Evolutionary conservation across 1,284 basidiomycete species (phyloP), one percentile per base, ranked within the genome.

Genomic region (Ustilago cynodontis): DNA sequence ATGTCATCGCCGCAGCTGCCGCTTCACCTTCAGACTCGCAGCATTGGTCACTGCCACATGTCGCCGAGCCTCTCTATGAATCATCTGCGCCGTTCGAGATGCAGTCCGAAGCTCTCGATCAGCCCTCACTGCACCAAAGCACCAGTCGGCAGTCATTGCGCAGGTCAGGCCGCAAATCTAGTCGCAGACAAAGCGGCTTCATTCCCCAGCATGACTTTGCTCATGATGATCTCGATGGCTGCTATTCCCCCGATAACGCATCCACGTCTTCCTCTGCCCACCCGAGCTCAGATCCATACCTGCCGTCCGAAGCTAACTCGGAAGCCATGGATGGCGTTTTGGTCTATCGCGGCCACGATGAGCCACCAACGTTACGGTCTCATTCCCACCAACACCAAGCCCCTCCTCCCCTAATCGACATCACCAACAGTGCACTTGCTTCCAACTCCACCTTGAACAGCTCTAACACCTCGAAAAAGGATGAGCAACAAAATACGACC

Each of bases 151-250:
- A 65, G 13, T 41, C 37, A 1, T 50, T 66, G 1, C 68, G 63
- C 11, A 59, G 69, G 26, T 73, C 76, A 45, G 65, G 71, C 7
- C 69, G 76, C 22, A 67, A 63, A 22, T 76, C 77, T 0, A 72
- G 60, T 50, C 67, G 77, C 20, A 60, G 77, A 8, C 72, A 78
- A 20, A 78, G 77, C 39, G 77, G 77, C 3, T 71, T 58, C 31
- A 28, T 72, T 39, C 33, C 63, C 0, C 66, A 65, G 10, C 22
- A 53, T 18, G 53, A 41, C n/a, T 20, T 59, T 14, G 28, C 50
- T 11, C 59, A 63, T 1, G 6, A n/a, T n/a, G n/a, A 56, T 11
- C 35, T 6, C 31, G 18, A 41, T 3, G 20, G 33, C 8, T 8
- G 39, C 11, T 29, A 50, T 1, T 58, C 59, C 4, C 29, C 61